Base-by-base conservation (phyloP, 2,329 filamentous ascomycete genomes). In the Diplodia intermedia region DNA sequence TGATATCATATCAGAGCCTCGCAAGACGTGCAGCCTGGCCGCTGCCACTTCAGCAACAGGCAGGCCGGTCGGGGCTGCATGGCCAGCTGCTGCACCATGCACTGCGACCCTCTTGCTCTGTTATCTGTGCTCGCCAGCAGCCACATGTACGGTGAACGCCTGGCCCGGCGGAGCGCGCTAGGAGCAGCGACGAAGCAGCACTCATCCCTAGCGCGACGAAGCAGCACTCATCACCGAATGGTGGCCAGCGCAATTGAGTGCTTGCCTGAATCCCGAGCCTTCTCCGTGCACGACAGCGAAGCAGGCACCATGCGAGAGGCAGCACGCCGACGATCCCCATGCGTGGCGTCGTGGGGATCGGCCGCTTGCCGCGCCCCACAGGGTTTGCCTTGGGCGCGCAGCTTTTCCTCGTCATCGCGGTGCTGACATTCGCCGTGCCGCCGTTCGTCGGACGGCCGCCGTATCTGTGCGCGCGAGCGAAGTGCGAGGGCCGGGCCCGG, bases 281-380 rank as follows among this genome's bases (percentile, higher is more conserved):
- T 63, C 60, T 63, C 60, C 60, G 60, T 43, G 57, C 23, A 43
- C 40, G 40, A 62, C 57, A 62, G 40, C 57, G 47, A 62, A 63
- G 60, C 60, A 63, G 33, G 43, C 43, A 52, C 43, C 60, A 38
- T 31, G 52, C 26, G 29, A 60, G 56, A 57, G 49, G 57, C 60
- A 52, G 43, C 14, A 50, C 60, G 31, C 47, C 60, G 60, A 52
- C 60, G 60, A 63, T 63, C 60, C n/a, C 60, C 31, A 63, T 52
- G 60, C 57, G 49, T 50, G 57, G 57, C 57, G 57, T 33, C 57
- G 57, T 62, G 57, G 40, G 15, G 57, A 63, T 63, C 60, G 60
- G 60, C 60, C 60, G 60, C 40, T 50, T 63, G 60, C 60, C 47
- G 60, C 47, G 60, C 60, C 60, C 60, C 60, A 63, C 60, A 36